Conservation (phyloP, 2,329 filamentous ascomycete genomes). For the Trichophaea hybrida region DNA sequence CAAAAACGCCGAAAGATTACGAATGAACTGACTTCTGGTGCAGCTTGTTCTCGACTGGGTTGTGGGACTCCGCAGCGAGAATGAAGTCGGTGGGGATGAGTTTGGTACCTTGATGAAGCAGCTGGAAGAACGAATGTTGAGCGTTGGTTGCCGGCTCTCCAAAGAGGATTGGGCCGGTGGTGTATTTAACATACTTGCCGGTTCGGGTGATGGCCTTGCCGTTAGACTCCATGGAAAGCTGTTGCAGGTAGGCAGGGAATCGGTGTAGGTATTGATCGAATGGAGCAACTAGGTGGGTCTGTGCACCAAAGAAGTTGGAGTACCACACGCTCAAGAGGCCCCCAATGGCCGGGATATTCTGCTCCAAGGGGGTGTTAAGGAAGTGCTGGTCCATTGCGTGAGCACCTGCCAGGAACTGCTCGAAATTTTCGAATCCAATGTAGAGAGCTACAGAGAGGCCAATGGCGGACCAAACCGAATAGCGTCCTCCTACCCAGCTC, state of each 20-base stretch:
- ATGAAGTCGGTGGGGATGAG: slow-evolving; percentile 98
- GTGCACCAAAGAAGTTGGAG: slow-evolving; percentile 94
- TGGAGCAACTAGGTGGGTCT: slow-evolving; percentile 92
- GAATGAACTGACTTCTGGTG: slow-evolving; percentile 56
- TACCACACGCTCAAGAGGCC: slow-evolving; percentile 97
- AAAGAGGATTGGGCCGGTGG: slow-evolving; percentile 87
- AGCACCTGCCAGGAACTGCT: slow-evolving; percentile 84
- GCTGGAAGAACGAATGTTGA: slow-evolving; percentile 99
- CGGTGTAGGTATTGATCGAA: slow-evolving; percentile 99
- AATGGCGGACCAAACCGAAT: slow-evolving; percentile 98
- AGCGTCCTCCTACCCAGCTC: slow-evolving; percentile 84
- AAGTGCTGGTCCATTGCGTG: slow-evolving; percentile 99
- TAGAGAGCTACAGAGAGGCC: slow-evolving; percentile 87
- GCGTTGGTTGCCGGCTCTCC: slow-evolving; percentile 98
- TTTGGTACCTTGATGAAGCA: slow-evolving; percentile 97
- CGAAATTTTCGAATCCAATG: slow-evolving; percentile 95
- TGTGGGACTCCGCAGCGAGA: slow-evolving; percentile 89
- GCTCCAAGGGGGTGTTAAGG: slow-evolving; percentile 69
- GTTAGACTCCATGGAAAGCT: slow-evolving; percentile 99
- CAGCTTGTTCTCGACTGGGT: slow-evolving; percentile 78
- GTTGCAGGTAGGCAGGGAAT: slow-evolving; percentile 97
- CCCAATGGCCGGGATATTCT: slow-evolving; percentile 89
- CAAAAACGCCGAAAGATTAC: neutral
- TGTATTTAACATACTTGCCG: slow-evolving; percentile 86
- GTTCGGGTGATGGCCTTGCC: slow-evolving; percentile 90